phyloP scores from a whole-genome alignment of 257 asterid species.

The Nicotiana attenuata region DNA sequence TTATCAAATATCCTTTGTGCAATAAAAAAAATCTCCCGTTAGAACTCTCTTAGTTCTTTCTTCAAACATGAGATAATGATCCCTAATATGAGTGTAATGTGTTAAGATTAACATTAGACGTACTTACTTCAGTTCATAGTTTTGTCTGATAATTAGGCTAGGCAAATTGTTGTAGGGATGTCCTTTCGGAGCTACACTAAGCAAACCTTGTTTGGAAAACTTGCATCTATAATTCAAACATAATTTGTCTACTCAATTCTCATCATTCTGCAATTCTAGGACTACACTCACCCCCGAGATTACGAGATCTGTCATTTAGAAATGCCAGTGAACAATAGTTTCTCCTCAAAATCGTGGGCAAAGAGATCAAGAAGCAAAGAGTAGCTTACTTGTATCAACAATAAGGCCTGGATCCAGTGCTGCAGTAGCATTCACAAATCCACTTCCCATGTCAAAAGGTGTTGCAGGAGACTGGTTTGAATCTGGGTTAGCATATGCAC shows the following conservation, averaged over 20 bases:
- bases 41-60: background rate
- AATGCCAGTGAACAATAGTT: background rate
- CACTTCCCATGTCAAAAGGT: constrained; percentile 97
- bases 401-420: constrained; percentile 93
- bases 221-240: background rate
- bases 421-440: constrained; percentile 88
- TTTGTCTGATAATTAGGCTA: background rate
- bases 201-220: background rate
- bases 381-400: constrained; percentile 67
- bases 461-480: constrained; percentile 89
- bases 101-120: background rate
- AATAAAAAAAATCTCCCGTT: background rate
- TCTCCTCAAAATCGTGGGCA: background rate
- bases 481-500: constrained; percentile 86
- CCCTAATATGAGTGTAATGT: background rate
- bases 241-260: background rate
- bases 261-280: background rate
- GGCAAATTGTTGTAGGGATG: background rate
- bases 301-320: background rate
- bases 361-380: background rate
- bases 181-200: background rate
- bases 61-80: background rate
- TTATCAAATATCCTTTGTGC: background rate
- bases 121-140: background rate
- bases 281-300: background rate